Evolutionary conservation across 805 yeast genomes (phyloP), one percentile per base, ranked within the genome.

Genomic region (Metschnikowia arizonensis): DNA sequence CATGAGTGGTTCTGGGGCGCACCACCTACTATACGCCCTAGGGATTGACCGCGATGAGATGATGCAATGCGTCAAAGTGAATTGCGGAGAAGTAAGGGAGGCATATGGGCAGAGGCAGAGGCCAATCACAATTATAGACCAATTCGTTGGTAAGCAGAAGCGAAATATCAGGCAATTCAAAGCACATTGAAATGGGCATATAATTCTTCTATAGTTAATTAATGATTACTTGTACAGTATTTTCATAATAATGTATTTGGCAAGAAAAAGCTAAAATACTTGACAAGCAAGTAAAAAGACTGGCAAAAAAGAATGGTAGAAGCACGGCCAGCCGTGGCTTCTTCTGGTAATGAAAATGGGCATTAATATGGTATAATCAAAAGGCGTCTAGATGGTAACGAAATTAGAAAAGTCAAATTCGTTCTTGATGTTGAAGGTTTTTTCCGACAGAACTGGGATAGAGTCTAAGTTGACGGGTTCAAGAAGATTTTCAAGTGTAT

Each of bases 381-480:
- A 23, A 23, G 28, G 15, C 41, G 21, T n/a, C 12, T 45, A 50
- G 17, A 42, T 28, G 21, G 50, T 42, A 5, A 46, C 32, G 38
- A 48, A 45, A 19, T 34, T 31, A 12, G 41, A 33, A 30, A 62
- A 59, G 46, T 62, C 68, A 42, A 64, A 59, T n/a, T 60, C 67
- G 2, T 62, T 65, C 25, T 54, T 59, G 41, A 52, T 59, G 28
- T 54, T 59, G 41, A 52, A 59, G 28, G 44, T 53, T 25, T 41
- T 42, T 18, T 15, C 36, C 10, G 26, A 34, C 10, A 23, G 35
- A 10, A 28, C n/a, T 4, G 45, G 41, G 33, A 44, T 42, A n/a
- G 40, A 30, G 39, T 45, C 52, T 40, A 53, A 46, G 43, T 45
- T 50, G 31, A 45, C 19, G 4, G 52, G 49, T 23, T 44, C 44